Percentiles rank a stretch among this genome's conserved stretches.
Conservation (phyloP, 192 early-diverging fungal genomes). For the Podila epigama region DNA sequence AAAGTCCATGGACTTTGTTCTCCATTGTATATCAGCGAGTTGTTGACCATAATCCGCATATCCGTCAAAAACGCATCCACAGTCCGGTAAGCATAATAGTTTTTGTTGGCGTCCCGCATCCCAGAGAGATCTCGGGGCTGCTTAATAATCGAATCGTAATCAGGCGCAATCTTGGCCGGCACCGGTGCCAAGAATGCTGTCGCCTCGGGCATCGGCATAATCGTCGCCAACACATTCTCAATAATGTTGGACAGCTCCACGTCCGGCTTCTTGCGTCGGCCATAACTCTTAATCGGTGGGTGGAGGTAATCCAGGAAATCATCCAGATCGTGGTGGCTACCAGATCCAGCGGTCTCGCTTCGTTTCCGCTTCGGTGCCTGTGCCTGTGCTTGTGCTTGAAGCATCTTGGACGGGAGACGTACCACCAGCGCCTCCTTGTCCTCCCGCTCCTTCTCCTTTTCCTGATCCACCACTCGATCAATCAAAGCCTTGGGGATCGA, state of each 20-base stretch:
- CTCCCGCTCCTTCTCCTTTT: slow-evolving; percentile 36
- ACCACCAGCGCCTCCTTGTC: slow-evolving; percentile 46
- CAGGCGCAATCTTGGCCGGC: slow-evolving; percentile 51
- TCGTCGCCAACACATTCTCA: slow-evolving; percentile 42
- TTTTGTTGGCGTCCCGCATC: slow-evolving; percentile 60
- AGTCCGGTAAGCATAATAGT: slow-evolving; percentile 54
- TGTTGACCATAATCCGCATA: slow-evolving; percentile 59
- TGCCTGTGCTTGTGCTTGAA: slow-evolving; percentile 16
- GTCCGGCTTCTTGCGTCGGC: slow-evolving; percentile 58
- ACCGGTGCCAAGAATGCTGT: slow-evolving; percentile 60
- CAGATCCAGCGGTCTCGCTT: slow-evolving; percentile 25
- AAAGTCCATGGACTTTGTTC: slow-evolving; percentile 51
- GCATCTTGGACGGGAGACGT: slow-evolving; percentile 38
- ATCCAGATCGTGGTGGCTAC: slow-evolving; percentile 28
- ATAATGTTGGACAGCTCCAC: slow-evolving; percentile 58
- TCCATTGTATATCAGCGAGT: slow-evolving; percentile 63
- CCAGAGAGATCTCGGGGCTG: slow-evolving; percentile 60
- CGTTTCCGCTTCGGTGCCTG: slow-evolving; percentile 38
- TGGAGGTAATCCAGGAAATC: slow-evolving; percentile 51
- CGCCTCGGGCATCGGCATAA: slow-evolving; percentile 57
- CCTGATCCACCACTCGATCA: slow-evolving; percentile 36
- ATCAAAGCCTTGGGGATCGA: slow-evolving; percentile 47
- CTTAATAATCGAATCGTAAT: slow-evolving; percentile 60
- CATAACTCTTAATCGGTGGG: slow-evolving; percentile 53
- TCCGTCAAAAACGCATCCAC: slow-evolving; percentile 59